These are phyloP conservation scores for Penicillium sclerotiorum DNA, from an alignment of 2,329 filamentous ascomycete species.

Conservation along the genomic window DNA sequence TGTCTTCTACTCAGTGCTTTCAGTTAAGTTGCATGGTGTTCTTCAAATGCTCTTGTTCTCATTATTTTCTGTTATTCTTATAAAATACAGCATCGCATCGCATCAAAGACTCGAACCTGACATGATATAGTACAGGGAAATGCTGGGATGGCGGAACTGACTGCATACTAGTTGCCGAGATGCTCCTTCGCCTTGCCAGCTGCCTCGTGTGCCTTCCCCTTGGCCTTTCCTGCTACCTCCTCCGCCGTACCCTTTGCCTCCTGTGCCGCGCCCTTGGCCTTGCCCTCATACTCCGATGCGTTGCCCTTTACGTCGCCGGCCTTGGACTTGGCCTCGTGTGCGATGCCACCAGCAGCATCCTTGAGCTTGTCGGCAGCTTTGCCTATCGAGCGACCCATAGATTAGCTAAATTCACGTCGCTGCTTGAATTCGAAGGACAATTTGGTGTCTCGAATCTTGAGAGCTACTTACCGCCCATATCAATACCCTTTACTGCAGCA, in stretches of 20 bases:
- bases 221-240: conserved; percentile 31
- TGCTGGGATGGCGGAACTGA: too few relatives aligned
- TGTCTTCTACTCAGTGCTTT: too few relatives aligned
- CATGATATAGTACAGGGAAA: too few relatives aligned
- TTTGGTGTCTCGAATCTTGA: too few relatives aligned
- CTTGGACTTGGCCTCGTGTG: conserved; percentile 50
- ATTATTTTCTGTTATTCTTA: too few relatives aligned
- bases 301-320: conserved; percentile 33
- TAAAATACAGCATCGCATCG: too few relatives aligned
- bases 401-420: not conserved
- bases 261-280: conserved; percentile 40
- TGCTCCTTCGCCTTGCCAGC: conserved; percentile 30
- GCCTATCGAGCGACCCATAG: conserved; percentile 42
- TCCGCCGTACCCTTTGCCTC: conserved; percentile 41
- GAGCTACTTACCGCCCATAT: conserved; percentile 60
- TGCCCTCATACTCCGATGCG: conserved; percentile 30
- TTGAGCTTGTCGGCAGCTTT: conserved; percentile 52
- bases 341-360: conserved; percentile 43
- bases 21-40: too few relatives aligned
- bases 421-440: too few relatives aligned
- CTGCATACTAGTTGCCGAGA: not conserved
- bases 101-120: too few relatives aligned
- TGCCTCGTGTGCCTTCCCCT: conserved; percentile 31
- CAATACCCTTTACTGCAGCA: conserved; percentile 62
- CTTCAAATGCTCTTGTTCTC: too few relatives aligned